Evolutionary conservation across 1,139 yeast genomes (phyloP).

Genomic region (Scheffersomyces stambukii): DNA sequence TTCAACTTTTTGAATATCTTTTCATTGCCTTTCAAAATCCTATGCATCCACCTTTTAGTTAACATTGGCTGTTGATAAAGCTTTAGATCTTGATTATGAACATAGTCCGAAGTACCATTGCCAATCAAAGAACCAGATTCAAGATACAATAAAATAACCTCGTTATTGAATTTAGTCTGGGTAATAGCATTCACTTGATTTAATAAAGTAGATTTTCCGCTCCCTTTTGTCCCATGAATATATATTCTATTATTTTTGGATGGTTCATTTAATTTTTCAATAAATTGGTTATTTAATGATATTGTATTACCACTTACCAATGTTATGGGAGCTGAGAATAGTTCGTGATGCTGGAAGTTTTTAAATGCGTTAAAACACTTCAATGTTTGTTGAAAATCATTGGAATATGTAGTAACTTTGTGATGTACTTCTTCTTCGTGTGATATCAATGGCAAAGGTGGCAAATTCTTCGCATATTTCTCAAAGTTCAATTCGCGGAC

Average conservation of each 20-base stretch:
- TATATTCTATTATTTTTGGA: conserved; percentile 46
- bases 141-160: conserved; percentile 60
- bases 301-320: conserved; percentile 39
- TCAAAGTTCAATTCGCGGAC: conserved; percentile 30
- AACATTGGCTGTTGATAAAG: conserved; percentile 79
- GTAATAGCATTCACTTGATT: conserved; percentile 66
- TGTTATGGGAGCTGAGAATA: conserved; percentile 54
- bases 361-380: conserved; percentile 51
- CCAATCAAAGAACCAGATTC: conserved; percentile 59
- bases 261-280: conserved; percentile 19
- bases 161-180: conserved; percentile 39
- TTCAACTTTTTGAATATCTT: conserved; percentile 45
- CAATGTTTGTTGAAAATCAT: conserved; percentile 21
- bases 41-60: conserved; percentile 56
- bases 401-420: conserved; percentile 23
- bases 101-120: conserved; percentile 71
- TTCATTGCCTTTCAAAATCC: conserved; percentile 55
- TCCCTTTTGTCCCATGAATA: conserved; percentile 68
- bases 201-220: conserved; percentile 74
- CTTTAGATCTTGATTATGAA: conserved; percentile 45
- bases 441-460: no score
- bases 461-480: no score
- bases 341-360: conserved; percentile 61
- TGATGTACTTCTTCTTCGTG: no score
- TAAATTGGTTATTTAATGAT: conserved; percentile 21